Evolutionary conservation across 2,329 filamentous ascomycete genomes (phyloP), one percentile per base, ranked within the genome.

Genomic region (Trichoderma aggressivum): DNA sequence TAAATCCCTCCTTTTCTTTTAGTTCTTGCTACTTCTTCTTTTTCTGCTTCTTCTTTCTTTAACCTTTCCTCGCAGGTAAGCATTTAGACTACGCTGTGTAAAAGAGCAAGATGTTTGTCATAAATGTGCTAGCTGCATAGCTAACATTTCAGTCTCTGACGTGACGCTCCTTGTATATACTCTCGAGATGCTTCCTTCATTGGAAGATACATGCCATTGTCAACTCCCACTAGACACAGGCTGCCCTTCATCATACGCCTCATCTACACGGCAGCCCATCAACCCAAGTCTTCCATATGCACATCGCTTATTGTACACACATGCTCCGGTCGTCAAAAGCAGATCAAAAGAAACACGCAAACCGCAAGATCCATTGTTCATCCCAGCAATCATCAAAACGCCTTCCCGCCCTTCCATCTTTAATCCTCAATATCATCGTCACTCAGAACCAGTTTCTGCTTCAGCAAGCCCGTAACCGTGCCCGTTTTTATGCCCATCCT

Each of bases 391-490:
- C 36, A 21, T 56, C 6, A 34, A 60, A 62, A 64, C 63, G 50
- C 53, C 34, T 24, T 14, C 18, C 6, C 16, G 16, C 36, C 28
- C 16, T 21, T 32, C 14, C 59, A 30, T 60, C 28, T 18, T 87
- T 83, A 83, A 76, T 94, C 92, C 79, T 94, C 92, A 78, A 96
- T 95, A 83, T 96, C 93, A 81, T 96, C 93, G 77, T 96, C 93
- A 75, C 90, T 93, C 53, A 95, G 81, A 58, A 93, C 88, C 74
- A 94, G 81, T 76, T 91, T 92, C 79, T 90, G 88, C 73, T 89
- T 86, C 55, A 85, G 82, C 73, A 86, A 77, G 32, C 83, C 81
- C 3, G 81, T 81, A 58, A 82, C 78, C 11, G 77, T 79, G 3
- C 79, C 74, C 65, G 80, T 73, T 73, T 80, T 79, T 73, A 84